Percentiles rank a stretch among this genome's conserved stretches.
These are phyloP conservation scores for Coniferiporia sulphurascens DNA, from an alignment of 1,284 basidiomycete genomes.

Conservation along the genomic window DNA sequence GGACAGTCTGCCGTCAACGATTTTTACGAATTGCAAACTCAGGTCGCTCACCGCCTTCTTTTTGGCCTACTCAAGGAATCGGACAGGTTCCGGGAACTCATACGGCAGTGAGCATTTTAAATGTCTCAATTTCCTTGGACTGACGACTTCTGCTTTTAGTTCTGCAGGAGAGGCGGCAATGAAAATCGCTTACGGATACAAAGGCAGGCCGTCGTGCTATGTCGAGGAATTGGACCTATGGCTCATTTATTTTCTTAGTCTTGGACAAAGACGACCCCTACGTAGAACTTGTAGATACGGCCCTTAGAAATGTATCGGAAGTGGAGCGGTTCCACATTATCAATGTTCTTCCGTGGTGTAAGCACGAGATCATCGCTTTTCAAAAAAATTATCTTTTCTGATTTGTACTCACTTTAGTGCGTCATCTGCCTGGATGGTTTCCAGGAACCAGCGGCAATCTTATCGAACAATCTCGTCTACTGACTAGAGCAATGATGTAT, in stretches of 20 bases:
- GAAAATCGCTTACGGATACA: constrained; percentile 11
- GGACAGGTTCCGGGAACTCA: not conserved
- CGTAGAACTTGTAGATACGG: constrained; percentile 14
- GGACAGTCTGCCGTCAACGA: constrained; percentile 5
- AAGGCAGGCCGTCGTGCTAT: not conserved
- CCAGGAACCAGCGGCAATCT: constrained; percentile 37
- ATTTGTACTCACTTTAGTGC: not conserved
- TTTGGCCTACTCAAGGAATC: not conserved
- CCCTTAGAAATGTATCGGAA: not conserved
- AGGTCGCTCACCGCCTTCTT: not conserved
- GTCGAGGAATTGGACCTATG: not conserved
- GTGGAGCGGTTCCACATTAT: constrained; percentile 13
- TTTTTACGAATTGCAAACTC: not conserved
- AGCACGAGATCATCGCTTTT: not conserved
- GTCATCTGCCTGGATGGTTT: constrained; percentile 16
- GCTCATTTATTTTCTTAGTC: not conserved
- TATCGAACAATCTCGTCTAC: constrained; percentile 45
- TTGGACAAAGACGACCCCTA: constrained; percentile 17
- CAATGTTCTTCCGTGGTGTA: constrained; percentile 8
- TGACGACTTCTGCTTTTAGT: not conserved
- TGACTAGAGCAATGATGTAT: constrained; percentile 6
- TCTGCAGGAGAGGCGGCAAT: constrained; percentile 2
- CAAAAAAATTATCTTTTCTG: not conserved
- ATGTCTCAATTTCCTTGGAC: not conserved
- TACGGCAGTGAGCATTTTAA: not conserved